Percentiles rank a stretch among this genome's conserved stretches.
These are phyloP conservation scores for Zhuliangozyma blackwelliae DNA, from an alignment of 1,139 yeast species.

Conservation along the genomic window DNA sequence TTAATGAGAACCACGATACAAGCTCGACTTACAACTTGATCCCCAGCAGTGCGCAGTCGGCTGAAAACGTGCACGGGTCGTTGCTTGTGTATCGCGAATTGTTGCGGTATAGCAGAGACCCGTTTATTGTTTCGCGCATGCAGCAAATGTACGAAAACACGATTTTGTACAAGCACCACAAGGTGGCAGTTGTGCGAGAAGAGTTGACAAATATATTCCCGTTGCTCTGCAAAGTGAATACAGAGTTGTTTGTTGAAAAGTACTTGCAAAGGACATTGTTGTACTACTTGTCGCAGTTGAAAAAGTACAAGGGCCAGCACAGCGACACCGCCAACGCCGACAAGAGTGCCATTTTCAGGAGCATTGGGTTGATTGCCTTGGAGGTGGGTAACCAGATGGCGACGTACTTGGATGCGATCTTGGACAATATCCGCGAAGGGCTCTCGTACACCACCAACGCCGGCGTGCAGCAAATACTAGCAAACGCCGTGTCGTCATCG, in stretches of 20 bases:
- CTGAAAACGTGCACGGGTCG: constrained; percentile 82
- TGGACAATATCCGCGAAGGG: constrained; percentile 81
- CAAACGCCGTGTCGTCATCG: constrained; percentile 31
- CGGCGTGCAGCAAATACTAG: constrained; percentile 40
- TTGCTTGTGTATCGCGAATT: constrained; percentile 79
- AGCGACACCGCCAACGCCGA: constrained; percentile 48
- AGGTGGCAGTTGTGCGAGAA: constrained; percentile 68
- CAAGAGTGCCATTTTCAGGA: constrained; percentile 69
- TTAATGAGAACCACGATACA: constrained; percentile 1
- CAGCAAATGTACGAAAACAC: constrained; percentile 76
- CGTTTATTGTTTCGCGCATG: constrained; percentile 47
- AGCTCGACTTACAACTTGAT: constrained; percentile 20
- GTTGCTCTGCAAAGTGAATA: constrained; percentile 72
- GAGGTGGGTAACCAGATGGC: constrained; percentile 87
- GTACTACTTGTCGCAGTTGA: constrained; percentile 74
- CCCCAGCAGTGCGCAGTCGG: constrained; percentile 29
- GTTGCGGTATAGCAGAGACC: constrained; percentile 63
- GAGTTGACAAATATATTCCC: constrained; percentile 85
- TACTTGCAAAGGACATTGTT: constrained; percentile 78
- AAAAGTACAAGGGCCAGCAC: constrained; percentile 53
- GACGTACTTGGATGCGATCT: constrained; percentile 80
- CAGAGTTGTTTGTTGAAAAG: constrained; percentile 71
- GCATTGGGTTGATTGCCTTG: constrained; percentile 80
- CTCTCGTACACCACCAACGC: constrained; percentile 46
- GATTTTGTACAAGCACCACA: constrained; percentile 72